Percentiles rank a stretch among this genome's conserved stretches.
phyloP scores from a whole-genome alignment of 148 eudicot species.

The Mesembryanthemum crystallinum region DNA sequence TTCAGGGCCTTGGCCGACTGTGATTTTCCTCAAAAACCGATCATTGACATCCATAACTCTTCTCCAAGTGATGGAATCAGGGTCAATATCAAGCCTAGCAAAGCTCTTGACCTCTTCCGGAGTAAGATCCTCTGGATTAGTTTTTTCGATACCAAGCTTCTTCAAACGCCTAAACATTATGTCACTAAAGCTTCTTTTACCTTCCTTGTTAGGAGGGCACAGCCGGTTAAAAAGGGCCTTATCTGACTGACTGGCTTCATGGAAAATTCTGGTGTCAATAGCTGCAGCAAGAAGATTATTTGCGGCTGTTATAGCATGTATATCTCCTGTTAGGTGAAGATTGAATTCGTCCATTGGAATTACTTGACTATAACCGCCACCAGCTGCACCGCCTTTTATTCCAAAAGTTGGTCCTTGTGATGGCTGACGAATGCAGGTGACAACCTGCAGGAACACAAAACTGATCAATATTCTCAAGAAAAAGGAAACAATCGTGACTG shows the following conservation, averaged over 20 bases:
- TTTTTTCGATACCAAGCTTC: conserved; percentile 84
- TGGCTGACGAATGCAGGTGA: conserved; percentile 95
- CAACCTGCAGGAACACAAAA: conserved; percentile 51
- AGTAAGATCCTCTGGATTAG: conserved; percentile 81
- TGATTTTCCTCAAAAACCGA: conserved; percentile 87
- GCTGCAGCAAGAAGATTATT: conserved; percentile 99
- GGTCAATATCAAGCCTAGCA: conserved; percentile 96
- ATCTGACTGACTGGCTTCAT: conserved; percentile 86
- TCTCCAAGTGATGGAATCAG: conserved; percentile 90
- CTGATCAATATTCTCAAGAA: conserved; percentile 1
- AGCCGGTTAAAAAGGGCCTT: conserved; percentile 87
- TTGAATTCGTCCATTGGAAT: conserved; percentile 99
- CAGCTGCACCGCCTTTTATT: conserved; percentile 99
- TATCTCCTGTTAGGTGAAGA: conserved; percentile 95
- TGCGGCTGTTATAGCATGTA: conserved; percentile 98
- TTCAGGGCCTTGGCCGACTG: conserved; percentile 93
- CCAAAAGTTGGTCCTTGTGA: conserved; percentile 99
- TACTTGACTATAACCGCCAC: conserved; percentile 99
- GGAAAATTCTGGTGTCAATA: conserved; percentile 91
- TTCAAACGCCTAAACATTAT: conserved; percentile 86
- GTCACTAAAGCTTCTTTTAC: conserved; percentile 64
- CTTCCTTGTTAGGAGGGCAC: conserved; percentile 89
- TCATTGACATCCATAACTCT: conserved; percentile 99
- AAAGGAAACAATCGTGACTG: conserved; percentile 8
- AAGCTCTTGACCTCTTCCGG: conserved; percentile 73